phyloP scores from a whole-genome alignment of 1,139 yeast genomes.

The Wickerhamomyces sp. region DNA sequence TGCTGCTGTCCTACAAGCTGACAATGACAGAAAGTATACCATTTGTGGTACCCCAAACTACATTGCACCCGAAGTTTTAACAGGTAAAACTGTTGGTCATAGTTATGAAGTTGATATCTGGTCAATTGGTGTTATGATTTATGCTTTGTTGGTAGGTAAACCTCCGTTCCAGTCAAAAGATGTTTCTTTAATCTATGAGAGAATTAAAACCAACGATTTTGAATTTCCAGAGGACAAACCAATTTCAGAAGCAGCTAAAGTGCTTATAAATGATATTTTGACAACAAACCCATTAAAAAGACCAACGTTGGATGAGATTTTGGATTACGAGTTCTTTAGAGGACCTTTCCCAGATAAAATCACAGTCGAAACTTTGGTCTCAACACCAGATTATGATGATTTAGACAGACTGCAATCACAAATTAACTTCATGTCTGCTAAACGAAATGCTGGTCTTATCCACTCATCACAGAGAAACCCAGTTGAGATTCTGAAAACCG shows the following conservation, averaged over 20 bases:
- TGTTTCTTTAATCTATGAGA: slow-evolving; percentile 86
- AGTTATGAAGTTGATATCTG: slow-evolving; percentile 93
- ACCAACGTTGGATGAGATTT: slow-evolving; percentile 74
- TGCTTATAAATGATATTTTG: slow-evolving; percentile 66
- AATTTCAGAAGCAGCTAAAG: slow-evolving; percentile 67
- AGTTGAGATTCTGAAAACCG: slow-evolving; percentile 65
- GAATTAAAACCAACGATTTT: slow-evolving; percentile 82
- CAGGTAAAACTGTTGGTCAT: slow-evolving; percentile 85
- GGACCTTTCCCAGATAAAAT: slow-evolving; percentile 80
- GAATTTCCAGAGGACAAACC: slow-evolving; percentile 71
- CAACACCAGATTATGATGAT: slow-evolving; percentile 50
- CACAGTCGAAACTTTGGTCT: slow-evolving; percentile 55
- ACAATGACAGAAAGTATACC: slow-evolving; percentile 76
- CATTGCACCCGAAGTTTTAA: slow-evolving; percentile 94
- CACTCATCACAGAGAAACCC: slow-evolving; percentile 48
- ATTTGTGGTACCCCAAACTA: slow-evolving; percentile 98
- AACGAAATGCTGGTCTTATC: slow-evolving; percentile 61
- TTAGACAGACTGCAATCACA: slow-evolving; percentile 51
- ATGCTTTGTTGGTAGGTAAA: slow-evolving; percentile 83
- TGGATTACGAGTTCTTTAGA: slow-evolving; percentile 79
- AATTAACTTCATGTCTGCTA: slow-evolving; percentile 63
- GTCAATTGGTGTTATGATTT: slow-evolving; percentile 96
- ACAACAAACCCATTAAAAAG: slow-evolving; percentile 76
- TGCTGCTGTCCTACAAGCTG: slow-evolving; percentile 77
- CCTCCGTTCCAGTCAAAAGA: slow-evolving; percentile 98